Conservation (phyloP, 352 stramenopile species). For the Globisporangium abappressorium region DNA sequence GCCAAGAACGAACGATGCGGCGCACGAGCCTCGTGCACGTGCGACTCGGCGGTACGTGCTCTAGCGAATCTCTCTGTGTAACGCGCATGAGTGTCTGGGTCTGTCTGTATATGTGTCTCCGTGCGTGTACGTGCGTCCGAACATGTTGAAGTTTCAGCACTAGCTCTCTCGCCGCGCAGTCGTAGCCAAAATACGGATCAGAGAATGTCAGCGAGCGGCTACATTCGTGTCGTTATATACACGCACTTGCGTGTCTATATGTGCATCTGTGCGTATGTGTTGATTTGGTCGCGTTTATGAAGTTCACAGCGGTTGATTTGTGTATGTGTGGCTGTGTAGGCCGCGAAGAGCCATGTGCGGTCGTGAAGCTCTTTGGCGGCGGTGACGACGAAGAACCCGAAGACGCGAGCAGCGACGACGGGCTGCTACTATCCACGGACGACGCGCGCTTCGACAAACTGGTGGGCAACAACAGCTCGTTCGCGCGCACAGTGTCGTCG, state of each 20-base stretch:
- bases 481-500: conserved; percentile 18
- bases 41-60: conserved; percentile 14
- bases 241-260: too few relatives aligned
- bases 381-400: conserved; percentile 11
- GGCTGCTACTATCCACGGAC: conserved; percentile 1
- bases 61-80: not conserved
- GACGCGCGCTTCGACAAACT: conserved; percentile 9
- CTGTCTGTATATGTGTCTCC: not conserved
- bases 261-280: not conserved
- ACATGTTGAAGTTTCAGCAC: conserved; percentile 7
- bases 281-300: not conserved
- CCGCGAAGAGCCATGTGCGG: not conserved
- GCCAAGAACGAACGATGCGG: conserved; percentile 7
- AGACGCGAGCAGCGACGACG: conserved; percentile 13
- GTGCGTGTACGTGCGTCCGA: not conserved
- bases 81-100: not conserved
- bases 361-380: conserved; percentile 8
- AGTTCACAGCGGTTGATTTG: not conserved
- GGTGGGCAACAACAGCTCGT: conserved; percentile 14
- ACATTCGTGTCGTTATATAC: not conserved
- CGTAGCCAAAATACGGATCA: not conserved
- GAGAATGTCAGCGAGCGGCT: not conserved
- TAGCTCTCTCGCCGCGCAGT: not conserved
- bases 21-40: not conserved
- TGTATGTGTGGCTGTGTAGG: not conserved